Base-by-base conservation (phyloP, 768 basidiomycete species). In the Auricularia sp. region DNA sequence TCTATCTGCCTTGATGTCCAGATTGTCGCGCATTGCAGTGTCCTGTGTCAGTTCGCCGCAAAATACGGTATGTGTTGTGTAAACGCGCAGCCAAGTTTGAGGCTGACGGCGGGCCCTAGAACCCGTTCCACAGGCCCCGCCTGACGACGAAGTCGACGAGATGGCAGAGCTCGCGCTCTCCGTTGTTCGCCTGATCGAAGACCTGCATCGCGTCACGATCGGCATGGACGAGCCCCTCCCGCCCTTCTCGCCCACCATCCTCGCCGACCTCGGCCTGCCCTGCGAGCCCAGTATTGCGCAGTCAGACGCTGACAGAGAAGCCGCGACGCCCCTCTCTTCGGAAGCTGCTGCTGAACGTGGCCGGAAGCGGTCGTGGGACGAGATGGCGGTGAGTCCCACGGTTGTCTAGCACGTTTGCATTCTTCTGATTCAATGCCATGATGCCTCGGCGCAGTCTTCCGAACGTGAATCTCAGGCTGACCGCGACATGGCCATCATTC, bases 401-500 rank as follows among this genome's bases (percentile, higher is more conserved):
- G 14, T 42, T n/a, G 66, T 65, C 51, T 59, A 3, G 14, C 56
- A 34, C 24, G 29, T 65, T 59, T 64, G 13, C 54, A 36, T 21
- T 51, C 58, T 24, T 54, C n/a, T 44, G 29, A 29, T 29, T 29
- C 29, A 29, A 29, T 29, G 29, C 66, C 65, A 35, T 69, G 8
- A 14, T 3, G 61, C 33, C 37, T 34, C 33, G 18, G 61, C 62
- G 35, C 36, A 47, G 21, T 73, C 73, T 6, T 73, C 75, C 29
- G 78, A 82, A 63, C 76, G 75, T 34, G 84, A 85, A 68, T 78
- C 85, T 3, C 87, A 86, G 1, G 90, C 90, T 6, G 89, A 92
- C 73, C 83, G 87, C 66, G 90, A 92, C 70, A 92, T 92, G 90
- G 88, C 90, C 67, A 80, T 90, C 66, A 92, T 92, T 67, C 84